Percentiles rank a stretch among this genome's conserved stretches.
Conservation (phyloP, 1,284 basidiomycete genomes). For the Leccinum insolens region DNA sequence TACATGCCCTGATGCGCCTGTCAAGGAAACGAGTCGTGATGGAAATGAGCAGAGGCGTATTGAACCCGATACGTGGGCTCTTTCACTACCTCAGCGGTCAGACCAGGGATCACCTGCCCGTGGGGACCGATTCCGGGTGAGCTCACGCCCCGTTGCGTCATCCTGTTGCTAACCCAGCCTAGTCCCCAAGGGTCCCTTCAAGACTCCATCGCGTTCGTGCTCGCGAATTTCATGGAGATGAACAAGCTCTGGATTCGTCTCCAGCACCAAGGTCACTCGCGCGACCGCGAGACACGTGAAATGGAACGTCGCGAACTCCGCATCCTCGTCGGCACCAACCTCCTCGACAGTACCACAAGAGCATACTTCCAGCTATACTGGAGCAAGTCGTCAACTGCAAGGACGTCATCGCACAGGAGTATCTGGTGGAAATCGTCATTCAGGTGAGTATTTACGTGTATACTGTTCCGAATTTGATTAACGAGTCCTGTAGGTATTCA, state of each 20-base stretch:
- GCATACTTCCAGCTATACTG: conserved; percentile 68
- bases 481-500: no score
- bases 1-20: conserved; percentile 94
- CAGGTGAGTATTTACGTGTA: conserved; percentile 56
- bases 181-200: conserved; percentile 86
- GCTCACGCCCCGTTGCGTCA: conserved; percentile 28
- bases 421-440: conserved; percentile 98
- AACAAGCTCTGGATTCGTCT: conserved; percentile 98
- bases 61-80: conserved; percentile 91
- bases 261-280: conserved; percentile 86
- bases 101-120: conserved; percentile 88
- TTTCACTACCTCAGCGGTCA: conserved; percentile 97
- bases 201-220: conserved; percentile 88
- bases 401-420: conserved; percentile 96
- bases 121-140: conserved; percentile 80
- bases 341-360: conserved; percentile 35
- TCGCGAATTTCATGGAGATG: conserved; percentile 99
- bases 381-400: conserved; percentile 97
- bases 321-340: conserved; percentile 94
- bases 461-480: no score
- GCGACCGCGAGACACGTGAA: no score
- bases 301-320: conserved; percentile 91
- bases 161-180: background rate
- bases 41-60: conserved; percentile 95
- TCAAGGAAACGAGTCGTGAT: conserved; percentile 99